Evolutionary conservation across 805 yeast genomes (phyloP).

Genomic region (Jamesozyma jinghongensis): DNA sequence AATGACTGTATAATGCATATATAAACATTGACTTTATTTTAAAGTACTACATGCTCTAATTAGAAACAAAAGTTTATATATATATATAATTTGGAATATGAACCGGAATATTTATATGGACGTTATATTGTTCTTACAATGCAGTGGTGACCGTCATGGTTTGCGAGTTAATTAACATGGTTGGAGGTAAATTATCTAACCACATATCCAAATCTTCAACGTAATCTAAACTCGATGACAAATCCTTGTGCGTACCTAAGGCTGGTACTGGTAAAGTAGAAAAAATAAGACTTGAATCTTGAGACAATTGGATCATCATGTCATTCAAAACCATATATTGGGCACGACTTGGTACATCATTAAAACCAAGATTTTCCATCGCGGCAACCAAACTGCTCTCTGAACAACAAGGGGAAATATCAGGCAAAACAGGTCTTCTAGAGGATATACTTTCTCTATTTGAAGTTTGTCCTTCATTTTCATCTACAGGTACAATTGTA

Average conservation of each 20-base stretch:
- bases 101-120: too few species aligned
- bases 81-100: too few species aligned
- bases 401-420: slow-evolving; percentile 28
- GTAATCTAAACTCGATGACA: slow-evolving; percentile 62
- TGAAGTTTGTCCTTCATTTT: slow-evolving; percentile 6
- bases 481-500: slow-evolving; percentile 47
- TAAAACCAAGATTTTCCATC: slow-evolving; percentile 46
- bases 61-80: too few species aligned
- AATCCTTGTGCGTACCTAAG: slow-evolving; percentile 67
- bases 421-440: slow-evolving; percentile 13
- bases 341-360: slow-evolving; percentile 83
- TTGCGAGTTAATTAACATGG: slow-evolving; percentile 75
- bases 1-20: not conserved
- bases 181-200: slow-evolving; percentile 78
- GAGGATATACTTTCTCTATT: slow-evolving; percentile 1
- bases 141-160: slow-evolving; percentile 96
- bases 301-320: slow-evolving; percentile 60
- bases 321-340: slow-evolving; percentile 87
- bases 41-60: too few species aligned
- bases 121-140: slow-evolving; percentile 38
- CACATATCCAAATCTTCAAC: slow-evolving; percentile 68
- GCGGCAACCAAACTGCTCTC: slow-evolving; percentile 29
- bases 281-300: slow-evolving; percentile 60
- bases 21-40: not conserved
- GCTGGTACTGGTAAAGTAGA: slow-evolving; percentile 87